phyloP scores from a whole-genome alignment of 2,329 filamentous ascomycete genomes.

The Microdochium paspali region DNA sequence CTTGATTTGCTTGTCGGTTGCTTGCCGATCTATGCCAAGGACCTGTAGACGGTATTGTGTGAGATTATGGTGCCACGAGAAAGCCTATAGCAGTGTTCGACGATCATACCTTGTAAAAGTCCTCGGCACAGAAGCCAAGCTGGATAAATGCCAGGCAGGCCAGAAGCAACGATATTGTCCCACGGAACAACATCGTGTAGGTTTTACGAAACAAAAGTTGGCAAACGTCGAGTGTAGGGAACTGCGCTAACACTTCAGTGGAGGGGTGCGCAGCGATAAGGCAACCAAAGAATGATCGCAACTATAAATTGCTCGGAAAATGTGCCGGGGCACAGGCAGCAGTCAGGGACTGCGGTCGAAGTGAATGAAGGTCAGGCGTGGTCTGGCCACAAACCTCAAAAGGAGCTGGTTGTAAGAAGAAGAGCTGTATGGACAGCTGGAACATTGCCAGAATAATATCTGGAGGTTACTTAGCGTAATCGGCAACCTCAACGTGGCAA shows the following conservation, averaged over 20 bases:
- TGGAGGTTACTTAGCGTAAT: neutral
- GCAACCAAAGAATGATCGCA: neutral
- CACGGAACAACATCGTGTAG: conserved; percentile 42
- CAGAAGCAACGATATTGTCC: conserved; percentile 30
- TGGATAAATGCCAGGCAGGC: conserved; percentile 45
- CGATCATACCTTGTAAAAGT: conserved; percentile 64
- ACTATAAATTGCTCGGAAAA: neutral
- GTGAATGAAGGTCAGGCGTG: neutral
- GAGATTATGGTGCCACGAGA: neutral
- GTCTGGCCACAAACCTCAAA: neutral
- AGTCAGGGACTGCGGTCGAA: neutral
- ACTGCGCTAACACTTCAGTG: neutral
- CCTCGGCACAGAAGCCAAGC: conserved; percentile 50
- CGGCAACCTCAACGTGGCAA: neutral
- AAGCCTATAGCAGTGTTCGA: neutral
- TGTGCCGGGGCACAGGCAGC: neutral
- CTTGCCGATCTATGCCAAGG: conserved; percentile 69
- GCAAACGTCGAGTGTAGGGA: neutral
- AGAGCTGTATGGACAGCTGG: neutral
- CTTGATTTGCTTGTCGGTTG: conserved; percentile 83
- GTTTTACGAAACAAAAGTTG: neutral
- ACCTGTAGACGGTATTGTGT: conserved; percentile 38
- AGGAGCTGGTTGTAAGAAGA: neutral
- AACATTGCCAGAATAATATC: neutral
- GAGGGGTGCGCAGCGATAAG: neutral